A percentile compares a stretch with the other conserved stretches of the same genome.
These are phyloP conservation scores for Oryza officinalis DNA, from an alignment of 176 grass and related monocot genomes.

Conservation along the genomic window DNA sequence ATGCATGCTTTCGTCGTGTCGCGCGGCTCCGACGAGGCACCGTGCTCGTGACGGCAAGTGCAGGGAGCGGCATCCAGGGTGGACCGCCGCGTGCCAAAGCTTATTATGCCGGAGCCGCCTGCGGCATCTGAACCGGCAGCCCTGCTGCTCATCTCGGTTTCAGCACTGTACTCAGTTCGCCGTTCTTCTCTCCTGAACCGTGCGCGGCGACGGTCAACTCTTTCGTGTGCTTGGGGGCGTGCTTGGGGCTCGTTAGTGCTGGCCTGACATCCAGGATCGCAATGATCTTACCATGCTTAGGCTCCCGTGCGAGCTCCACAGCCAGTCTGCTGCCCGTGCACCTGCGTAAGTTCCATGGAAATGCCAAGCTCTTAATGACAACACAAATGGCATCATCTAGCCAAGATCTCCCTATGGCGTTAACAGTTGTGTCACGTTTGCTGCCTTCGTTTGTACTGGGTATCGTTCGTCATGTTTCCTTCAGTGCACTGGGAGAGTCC, in stretches of 20 bases:
- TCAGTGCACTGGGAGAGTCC: constrained; percentile 7
- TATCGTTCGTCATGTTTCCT: constrained; percentile 22
- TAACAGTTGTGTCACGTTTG: not conserved
- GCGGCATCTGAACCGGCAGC: constrained; percentile 23
- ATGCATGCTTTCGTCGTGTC: constrained; percentile 59
- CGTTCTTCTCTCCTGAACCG: constrained; percentile 36
- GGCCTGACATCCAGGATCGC: constrained; percentile 25
- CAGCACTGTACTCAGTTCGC: constrained; percentile 9
- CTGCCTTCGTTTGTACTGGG: not conserved
- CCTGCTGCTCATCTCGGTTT: constrained; percentile 35
- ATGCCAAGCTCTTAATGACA: not conserved
- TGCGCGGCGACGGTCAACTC: constrained; percentile 19
- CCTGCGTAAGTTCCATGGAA: not conserved
- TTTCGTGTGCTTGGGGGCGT: not conserved
- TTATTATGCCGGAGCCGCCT: constrained; percentile 3
- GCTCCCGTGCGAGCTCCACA: not conserved
- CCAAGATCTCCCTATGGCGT: constrained; percentile 5
- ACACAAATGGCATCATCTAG: constrained; percentile 9
- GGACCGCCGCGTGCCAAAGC: constrained; percentile 34
- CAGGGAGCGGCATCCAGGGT: constrained; percentile 15
- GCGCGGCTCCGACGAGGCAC: constrained; percentile 35
- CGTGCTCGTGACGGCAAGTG: constrained; percentile 45
- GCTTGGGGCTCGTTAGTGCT: not conserved
- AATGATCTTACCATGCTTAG: constrained; percentile 13
- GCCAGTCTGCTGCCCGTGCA: constrained; percentile 31